Percentiles rank a stretch among this genome's conserved stretches.
Evolutionary conservation across 768 basidiomycete genomes (phyloP).

Genomic region (Myochromella boudieri): DNA sequence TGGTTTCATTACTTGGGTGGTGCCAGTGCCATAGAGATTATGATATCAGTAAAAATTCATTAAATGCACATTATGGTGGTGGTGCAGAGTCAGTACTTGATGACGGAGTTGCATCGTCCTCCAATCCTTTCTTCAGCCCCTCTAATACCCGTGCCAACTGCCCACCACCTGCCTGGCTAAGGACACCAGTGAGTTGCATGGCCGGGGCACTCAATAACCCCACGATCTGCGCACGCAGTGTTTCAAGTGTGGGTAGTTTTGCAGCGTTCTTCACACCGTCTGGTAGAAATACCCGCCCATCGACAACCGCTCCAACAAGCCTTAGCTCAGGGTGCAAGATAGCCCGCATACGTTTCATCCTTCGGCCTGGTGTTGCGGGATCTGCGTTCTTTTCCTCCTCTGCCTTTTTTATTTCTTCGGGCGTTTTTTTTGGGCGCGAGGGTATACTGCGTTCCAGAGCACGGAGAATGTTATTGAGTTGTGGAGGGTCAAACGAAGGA

Average conservation of each 20-base stretch:
- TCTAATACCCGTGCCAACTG: conserved; percentile 70
- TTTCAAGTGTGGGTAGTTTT: conserved; percentile 75
- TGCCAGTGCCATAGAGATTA: neutral
- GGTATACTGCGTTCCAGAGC: conserved; percentile 69
- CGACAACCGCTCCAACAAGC: conserved; percentile 79
- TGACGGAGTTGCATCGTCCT: conserved; percentile 22
- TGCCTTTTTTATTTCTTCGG: conserved; percentile 48
- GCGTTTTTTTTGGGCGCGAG: conserved; percentile 50
- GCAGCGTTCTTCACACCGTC: conserved; percentile 61
- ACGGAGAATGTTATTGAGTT: conserved; percentile 64
- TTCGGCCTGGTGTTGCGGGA: conserved; percentile 67
- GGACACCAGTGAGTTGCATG: conserved; percentile 67
- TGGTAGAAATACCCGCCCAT: conserved; percentile 67
- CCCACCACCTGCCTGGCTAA: conserved; percentile 70
- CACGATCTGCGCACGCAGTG: conserved; percentile 78
- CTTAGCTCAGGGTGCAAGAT: conserved; percentile 62
- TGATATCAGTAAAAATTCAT: conserved; percentile 6
- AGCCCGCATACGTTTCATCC: conserved; percentile 59
- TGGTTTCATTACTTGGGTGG: no score
- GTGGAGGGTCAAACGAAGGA: conserved; percentile 70
- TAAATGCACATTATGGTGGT: conserved; percentile 10
- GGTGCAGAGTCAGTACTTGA: conserved; percentile 12
- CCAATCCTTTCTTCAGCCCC: conserved; percentile 57
- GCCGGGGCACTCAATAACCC: conserved; percentile 79
- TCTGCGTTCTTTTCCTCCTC: conserved; percentile 59